A percentile compares a stretch with the other conserved stretches of the same genome.
Conservation (phyloP, 495 filamentous ascomycete genomes). For the Thozetella sp. region DNA sequence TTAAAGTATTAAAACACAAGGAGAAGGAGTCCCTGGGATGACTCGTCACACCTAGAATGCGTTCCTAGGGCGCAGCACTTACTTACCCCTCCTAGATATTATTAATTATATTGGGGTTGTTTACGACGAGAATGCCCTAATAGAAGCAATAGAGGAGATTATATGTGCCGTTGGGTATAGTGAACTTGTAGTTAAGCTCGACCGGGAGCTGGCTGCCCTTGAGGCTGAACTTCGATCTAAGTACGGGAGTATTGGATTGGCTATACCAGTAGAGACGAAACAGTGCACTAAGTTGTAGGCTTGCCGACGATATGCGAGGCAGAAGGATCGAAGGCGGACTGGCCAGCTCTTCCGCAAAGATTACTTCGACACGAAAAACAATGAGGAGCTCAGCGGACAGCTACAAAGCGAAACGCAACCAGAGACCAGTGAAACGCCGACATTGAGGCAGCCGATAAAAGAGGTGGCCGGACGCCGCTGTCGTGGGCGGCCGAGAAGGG, state of each 20-base stretch:
- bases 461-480: too few species aligned
- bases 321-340: neutral
- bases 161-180: slow-evolving; percentile 2
- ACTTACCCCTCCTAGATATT: slow-evolving; percentile 6
- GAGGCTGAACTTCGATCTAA: slow-evolving; percentile 42
- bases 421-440: too few species aligned
- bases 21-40: neutral
- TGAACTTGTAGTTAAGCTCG: slow-evolving; percentile 39
- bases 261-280: slow-evolving; percentile 4
- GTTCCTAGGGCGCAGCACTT: slow-evolving; percentile 4
- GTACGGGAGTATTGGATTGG: slow-evolving; percentile 27
- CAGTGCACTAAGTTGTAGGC: slow-evolving; percentile 4
- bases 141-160: slow-evolving; percentile 3
- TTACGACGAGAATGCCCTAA: slow-evolving; percentile 9
- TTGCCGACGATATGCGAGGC: too few species aligned
- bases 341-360: slow-evolving; percentile 1
- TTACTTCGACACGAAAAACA: slow-evolving; percentile 4
- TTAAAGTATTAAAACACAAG: too few species aligned
- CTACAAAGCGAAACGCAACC: too few species aligned
- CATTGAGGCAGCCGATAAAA: too few species aligned
- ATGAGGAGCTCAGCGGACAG: slow-evolving; percentile 8
- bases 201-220: slow-evolving; percentile 38
- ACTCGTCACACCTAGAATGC: slow-evolving; percentile 4
- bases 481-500: too few species aligned
- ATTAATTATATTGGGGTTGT: slow-evolving; percentile 5